Base-by-base conservation (phyloP, 2,329 filamentous ascomycete genomes). In the Penicillium sp. region DNA sequence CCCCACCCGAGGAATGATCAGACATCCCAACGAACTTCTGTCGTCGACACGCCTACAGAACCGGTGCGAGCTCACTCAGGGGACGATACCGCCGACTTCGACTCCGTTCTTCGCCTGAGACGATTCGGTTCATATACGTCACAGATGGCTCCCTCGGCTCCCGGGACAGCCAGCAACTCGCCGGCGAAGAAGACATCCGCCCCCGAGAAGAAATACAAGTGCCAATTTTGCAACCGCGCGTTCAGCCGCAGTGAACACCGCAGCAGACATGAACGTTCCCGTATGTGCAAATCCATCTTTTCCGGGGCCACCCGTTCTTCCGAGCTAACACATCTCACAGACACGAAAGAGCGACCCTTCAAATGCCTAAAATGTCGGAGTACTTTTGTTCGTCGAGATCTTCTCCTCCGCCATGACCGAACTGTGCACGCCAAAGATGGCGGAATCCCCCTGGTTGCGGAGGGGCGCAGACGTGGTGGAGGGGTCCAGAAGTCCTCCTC, bases 361-460 rank as follows among this genome's bases (percentile, higher is more conserved):
- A 97, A 97, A 69, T 98, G 93, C 72, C 79, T 88, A 75, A 98
- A 98, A 74, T 98, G 93, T 71, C 81, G 90, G 63, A 96, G 90
- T 76, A 98, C 93, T 47, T 98, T 98, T 66, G 93, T 98, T 59
- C 87, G 93, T 67, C 87, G 93, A 70, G 93, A 98, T 72, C 79
- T 98, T 49, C 83, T 98, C 37, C 82, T 98, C 54, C 86, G 93
- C 67, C 93, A 98, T 74, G 93, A 98, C 70, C 87, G 93, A 60
- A 98, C 93, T 52, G 93, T 98, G 51, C 93, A 98, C 71, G 93
- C 93, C 48, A 97, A 97, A 73, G 93, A 98, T 73, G 91, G 91
- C 56, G 91, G 93, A 53, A 80, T 93, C 36, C 91, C 91, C 52
- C 80, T 97, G 32, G 89, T 94, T 68, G 94, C 89, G 68, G 93